Evolutionary conservation across 176 grass and related monocot species (phyloP), one percentile per base, ranked within the genome.

Genomic region (Alopecurus myosuroides): DNA sequence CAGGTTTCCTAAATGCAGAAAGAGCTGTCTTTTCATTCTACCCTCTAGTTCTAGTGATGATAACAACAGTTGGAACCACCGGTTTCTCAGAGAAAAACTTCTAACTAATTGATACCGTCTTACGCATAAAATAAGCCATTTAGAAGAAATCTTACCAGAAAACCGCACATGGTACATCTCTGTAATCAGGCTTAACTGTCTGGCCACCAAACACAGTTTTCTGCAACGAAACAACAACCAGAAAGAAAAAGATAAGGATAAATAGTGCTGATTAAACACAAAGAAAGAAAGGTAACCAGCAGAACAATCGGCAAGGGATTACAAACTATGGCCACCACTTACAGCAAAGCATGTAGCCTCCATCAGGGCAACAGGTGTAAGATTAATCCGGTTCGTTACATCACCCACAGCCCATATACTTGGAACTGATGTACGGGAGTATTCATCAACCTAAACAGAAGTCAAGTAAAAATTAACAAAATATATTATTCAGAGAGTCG

Each of bases 361-460:
- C 97, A 95, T 98, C 74, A 95, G 91, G 35, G 97, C 97, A 77
- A 98, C 89, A 87, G 93, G 97, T 33, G 97, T 98, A 23, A 98
- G 84, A 87, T 98, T 98, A 79, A 98, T 90, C 55, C 93, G 89
- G 37, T 98, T 98, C 41, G 97, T 98, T 26, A 95, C 97, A 90
- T 98, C 97, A 79, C 97, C 93, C 60, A 98, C 93, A 84, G 97
- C 97, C 97, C 97, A 98, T 90, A 98, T 83, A 45, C 3, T 98
- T 30, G 97, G 89, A 81, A 94, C 87, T 56, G 72, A 88, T 57
- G 93, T 90, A 31, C 89, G 23, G 84, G 93, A 98, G 75, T 95
- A 95, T 69, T 98, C 93, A 29, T 98, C 97, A 85, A 98, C 97
- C 97, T 98, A 89, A 82, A 75, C 3, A 86, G 40, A 70, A 18